Conservation (phyloP, 2,329 filamentous ascomycete genomes). For the Zopfia rhizophila region DNA sequence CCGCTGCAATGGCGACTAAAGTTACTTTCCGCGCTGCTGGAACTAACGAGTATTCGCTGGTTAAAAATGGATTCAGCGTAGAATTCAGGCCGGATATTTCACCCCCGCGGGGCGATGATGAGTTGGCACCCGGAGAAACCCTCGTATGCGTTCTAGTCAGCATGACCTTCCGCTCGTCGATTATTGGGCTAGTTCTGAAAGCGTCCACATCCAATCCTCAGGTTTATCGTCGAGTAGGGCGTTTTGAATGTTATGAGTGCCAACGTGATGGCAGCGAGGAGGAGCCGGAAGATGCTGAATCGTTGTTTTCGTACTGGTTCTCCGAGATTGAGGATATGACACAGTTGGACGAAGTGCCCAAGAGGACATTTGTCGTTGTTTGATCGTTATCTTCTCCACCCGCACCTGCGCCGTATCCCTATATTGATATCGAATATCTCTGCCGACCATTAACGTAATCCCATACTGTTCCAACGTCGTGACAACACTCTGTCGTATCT, state of each 20-base stretch:
- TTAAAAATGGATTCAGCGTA: constrained; percentile 40
- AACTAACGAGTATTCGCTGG: constrained; percentile 32
- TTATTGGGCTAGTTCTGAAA: constrained; percentile 46
- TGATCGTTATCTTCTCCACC: constrained; percentile 15
- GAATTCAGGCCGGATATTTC: constrained; percentile 47
- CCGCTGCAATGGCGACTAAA: constrained; percentile 47
- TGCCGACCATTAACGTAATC: no score
- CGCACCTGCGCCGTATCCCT: no score
- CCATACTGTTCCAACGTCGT: no score
- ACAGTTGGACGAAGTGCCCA: constrained; percentile 43
- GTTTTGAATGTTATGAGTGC: constrained; percentile 50
- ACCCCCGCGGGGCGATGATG: constrained; percentile 38
- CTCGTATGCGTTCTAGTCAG: constrained; percentile 45
- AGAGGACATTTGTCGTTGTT: constrained; percentile 42
- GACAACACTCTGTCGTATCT: no score
- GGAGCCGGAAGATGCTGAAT: constrained; percentile 48
- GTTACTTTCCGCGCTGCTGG: constrained; percentile 34
- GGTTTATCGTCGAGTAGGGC: constrained; percentile 44
- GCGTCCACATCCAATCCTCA: constrained; percentile 26
- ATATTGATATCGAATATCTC: no score
- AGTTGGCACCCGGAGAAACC: constrained; percentile 37
- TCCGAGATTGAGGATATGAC: constrained; percentile 50
- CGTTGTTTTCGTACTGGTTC: constrained; percentile 48
- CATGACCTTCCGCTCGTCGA: constrained; percentile 50
- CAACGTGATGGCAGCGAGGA: constrained; percentile 34